These are phyloP conservation scores for Parathielavia hyrcaniae DNA, from an alignment of 495 filamentous ascomycete genomes.

Conservation along the genomic window DNA sequence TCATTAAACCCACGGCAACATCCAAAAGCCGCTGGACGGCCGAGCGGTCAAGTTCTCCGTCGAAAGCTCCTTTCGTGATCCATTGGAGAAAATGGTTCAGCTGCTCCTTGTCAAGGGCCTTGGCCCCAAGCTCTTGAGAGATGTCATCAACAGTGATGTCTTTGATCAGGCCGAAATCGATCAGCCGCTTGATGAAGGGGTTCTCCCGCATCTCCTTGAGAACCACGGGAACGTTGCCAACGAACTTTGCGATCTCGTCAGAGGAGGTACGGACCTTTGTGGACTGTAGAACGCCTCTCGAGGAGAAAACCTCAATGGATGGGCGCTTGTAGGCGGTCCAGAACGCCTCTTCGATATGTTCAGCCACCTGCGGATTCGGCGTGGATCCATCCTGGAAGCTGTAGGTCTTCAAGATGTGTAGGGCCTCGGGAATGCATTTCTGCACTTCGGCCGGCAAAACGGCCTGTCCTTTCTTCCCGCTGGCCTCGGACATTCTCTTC, in stretches of 20 bases:
- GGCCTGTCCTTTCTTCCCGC: slow-evolving; percentile 41
- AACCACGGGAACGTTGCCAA: slow-evolving; percentile 83
- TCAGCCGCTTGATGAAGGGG: slow-evolving; percentile 69
- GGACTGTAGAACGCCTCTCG: slow-evolving; percentile 72
- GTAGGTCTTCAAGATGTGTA: slow-evolving; percentile 75
- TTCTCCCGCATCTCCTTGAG: slow-evolving; percentile 63
- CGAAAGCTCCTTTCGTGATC: slow-evolving; percentile 60
- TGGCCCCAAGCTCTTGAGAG: slow-evolving; percentile 66
- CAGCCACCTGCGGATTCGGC: slow-evolving; percentile 69
- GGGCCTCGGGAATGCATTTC: slow-evolving; percentile 65
- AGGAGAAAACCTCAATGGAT: slow-evolving; percentile 81
- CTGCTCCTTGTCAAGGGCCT: slow-evolving; percentile 67
- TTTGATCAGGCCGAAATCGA: slow-evolving; percentile 70
- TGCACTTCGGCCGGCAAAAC: slow-evolving; percentile 52
- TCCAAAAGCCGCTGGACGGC: slow-evolving; percentile 62
- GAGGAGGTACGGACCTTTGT: slow-evolving; percentile 71
- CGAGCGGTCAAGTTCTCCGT: slow-evolving; percentile 58
- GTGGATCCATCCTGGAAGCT: slow-evolving; percentile 84
- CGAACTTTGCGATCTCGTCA: slow-evolving; percentile 73
- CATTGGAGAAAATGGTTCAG: slow-evolving; percentile 76
- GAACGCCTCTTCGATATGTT: slow-evolving; percentile 85
- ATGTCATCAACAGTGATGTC: slow-evolving; percentile 85
- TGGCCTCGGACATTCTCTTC: slow-evolving; percentile 37
- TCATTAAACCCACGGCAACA: slow-evolving; percentile 72
- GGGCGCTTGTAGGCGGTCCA: slow-evolving; percentile 81